A percentile compares a stretch with the other conserved stretches of the same genome.
phyloP scores from a whole-genome alignment of 306 rosid species.

The Castanea sativa region DNA sequence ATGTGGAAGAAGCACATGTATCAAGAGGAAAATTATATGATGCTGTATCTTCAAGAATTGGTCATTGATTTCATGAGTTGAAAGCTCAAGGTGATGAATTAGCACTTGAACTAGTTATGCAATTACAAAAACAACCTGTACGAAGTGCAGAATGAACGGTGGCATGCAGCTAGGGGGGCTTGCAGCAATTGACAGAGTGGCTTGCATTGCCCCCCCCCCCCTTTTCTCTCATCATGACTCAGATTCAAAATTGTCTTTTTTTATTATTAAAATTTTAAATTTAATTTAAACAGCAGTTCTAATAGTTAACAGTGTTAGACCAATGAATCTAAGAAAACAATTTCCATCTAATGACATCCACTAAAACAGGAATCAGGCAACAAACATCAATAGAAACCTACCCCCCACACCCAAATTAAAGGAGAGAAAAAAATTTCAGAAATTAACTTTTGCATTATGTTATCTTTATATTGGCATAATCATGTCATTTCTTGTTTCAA shows the following conservation, averaged over 20 bases:
- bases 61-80: slow-evolving; percentile 54
- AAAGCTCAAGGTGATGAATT: slow-evolving; percentile 70
- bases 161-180: slow-evolving; percentile 33
- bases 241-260: no score
- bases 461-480: neutral
- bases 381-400: no score
- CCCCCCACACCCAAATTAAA: no score
- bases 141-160: slow-evolving; percentile 33
- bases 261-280: no score
- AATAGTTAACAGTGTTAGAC: no score
- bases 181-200: slow-evolving; percentile 54
- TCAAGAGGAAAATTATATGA: slow-evolving; percentile 66
- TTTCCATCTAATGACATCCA: no score
- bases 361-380: no score
- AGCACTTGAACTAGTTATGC: slow-evolving; percentile 48
- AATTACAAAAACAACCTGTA: slow-evolving; percentile 25
- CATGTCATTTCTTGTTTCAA: neutral
- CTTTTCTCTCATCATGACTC: no score
- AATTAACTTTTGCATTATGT: neutral
- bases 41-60: slow-evolving; percentile 70
- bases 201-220: no score
- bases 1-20: slow-evolving; percentile 41
- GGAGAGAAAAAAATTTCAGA: neutral
- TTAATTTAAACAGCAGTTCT: no score
- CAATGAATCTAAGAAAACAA: no score